Base-by-base conservation (phyloP, 495 filamentous ascomycete genomes). In the Aspergillus hancockii region DNA sequence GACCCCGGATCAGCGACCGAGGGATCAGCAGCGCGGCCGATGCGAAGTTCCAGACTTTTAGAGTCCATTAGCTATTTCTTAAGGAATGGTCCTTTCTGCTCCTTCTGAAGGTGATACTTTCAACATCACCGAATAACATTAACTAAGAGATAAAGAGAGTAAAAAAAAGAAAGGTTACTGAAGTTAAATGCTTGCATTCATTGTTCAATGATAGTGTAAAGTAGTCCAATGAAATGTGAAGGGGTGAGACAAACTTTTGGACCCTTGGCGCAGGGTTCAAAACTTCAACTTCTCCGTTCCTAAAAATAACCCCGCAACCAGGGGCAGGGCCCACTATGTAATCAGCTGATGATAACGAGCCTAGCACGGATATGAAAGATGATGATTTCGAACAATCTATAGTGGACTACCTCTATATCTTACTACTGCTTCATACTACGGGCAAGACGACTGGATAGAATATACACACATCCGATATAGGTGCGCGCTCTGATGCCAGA, bases 11-110 rank as follows among this genome's bases (percentile, higher is more conserved):
- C 60, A 51, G 54, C 54, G 45, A 52, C 49, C 19, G 52, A 52
- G 32, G 28, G 61, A 61, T 66, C 63, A 58, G 60, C 54, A 60
- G 13, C 38, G 59, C 38, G 59, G 57, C 52, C 55, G 58, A 36
- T 34, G 12, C 32, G 13, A 54, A 14, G 40, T 47, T 55, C 53
- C 34, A 55, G 53, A 55, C 54, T 55, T 38, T 18, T 16, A 8
- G 3, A 14, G 38, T 41, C 38, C 3, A 41, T 41, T 41, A 14
- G 38, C 38, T 9, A 14, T 2, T 14, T 12, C 34, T 36, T 36
- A 36, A 2, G 13, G 13, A 9, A 36, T 36, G 2, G 2, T 36
- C 3, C 13, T 36, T 36, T 14, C 3, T 36, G 13, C 8, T 36
- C 12, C 9, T 36, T 3, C 8, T 12, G 2, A 10, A 2, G 12